Base-by-base conservation (phyloP, 768 basidiomycete genomes). In the Postia placenta region DNA sequence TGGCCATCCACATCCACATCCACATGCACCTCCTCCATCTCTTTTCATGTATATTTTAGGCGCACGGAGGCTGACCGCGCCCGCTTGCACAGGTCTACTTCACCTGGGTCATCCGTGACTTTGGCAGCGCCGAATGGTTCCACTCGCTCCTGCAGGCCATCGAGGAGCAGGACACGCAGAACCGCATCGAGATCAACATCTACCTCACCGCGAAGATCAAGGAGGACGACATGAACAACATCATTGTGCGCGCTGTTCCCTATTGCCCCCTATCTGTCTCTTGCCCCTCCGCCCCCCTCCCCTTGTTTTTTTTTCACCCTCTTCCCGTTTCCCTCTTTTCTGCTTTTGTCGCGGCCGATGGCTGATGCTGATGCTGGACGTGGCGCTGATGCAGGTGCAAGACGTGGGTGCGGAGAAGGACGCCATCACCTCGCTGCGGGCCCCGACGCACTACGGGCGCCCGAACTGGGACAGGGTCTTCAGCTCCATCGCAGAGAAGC, bases 31-130 rank as follows among this genome's bases (percentile, higher is more conserved):
- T n/a, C n/a, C n/a, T n/a, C n/a, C n/a, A n/a, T n/a, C n/a, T n/a
- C n/a, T n/a, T n/a, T n/a, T n/a, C n/a, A n/a, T n/a, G n/a, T n/a
- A n/a, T n/a, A n/a, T n/a, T n/a, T n/a, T n/a, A n/a, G n/a, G n/a
- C n/a, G n/a, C n/a, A n/a, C n/a, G n/a, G n/a, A n/a, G n/a, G 30
- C 30, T 33, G 30, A 33, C 30, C 30, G 9, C 30, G 7, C 15
- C 15, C 15, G 7, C 30, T 15, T 33, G 30, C 15, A 15, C 15
- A 33, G 30, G 83, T 90, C 42, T 92, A 92, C 74, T 92, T 94
- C 64, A 89, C 88, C 14, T 94, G 92, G 92, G 91, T 94, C 60
- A 95, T 95, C 63, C 86, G 90, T 57, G 92, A 94, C 66, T 92
- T 91, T 60, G 88, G 86, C 53, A 78, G 78, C 33, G 88, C 89